phyloP scores from a whole-genome alignment of 2,329 filamentous ascomycete species.

The Hypoxylon sp. region DNA sequence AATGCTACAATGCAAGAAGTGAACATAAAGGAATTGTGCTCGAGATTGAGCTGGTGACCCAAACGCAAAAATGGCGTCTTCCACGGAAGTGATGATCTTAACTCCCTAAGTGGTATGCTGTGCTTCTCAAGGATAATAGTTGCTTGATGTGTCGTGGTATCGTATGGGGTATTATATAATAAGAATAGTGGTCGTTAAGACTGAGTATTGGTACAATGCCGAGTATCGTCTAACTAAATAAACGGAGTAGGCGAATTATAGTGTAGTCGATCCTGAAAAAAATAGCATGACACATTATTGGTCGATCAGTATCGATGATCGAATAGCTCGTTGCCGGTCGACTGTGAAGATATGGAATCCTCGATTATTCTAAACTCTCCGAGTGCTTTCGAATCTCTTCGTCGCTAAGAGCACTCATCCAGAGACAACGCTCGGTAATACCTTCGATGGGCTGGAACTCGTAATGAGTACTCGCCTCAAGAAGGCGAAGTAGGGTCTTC shows the following conservation, averaged over 20 bases:
- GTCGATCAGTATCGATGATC: conserved; percentile 14
- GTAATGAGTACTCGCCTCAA: conserved; percentile 81
- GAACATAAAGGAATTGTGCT: conserved; percentile 16
- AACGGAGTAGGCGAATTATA: no score
- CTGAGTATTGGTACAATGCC: conserved; percentile 33
- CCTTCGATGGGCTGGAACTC: conserved; percentile 78
- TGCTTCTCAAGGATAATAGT: no score
- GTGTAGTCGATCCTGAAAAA: conserved; percentile 32
- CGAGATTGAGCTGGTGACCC: conserved; percentile 13
- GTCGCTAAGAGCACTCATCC: conserved; percentile 80
- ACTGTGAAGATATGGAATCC: conserved; percentile 1
- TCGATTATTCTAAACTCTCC: conserved; percentile 55
- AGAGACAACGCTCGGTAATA: conserved; percentile 82
- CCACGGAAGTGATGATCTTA: no score
- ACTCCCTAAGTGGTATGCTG: no score
- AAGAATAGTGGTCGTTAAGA: conserved; percentile 24
- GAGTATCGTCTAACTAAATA: conserved; percentile 38
- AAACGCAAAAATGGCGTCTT: conserved; percentile 23
- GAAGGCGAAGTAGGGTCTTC: conserved; percentile 79
- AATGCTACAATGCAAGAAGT: conserved; percentile 34
- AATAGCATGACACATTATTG: conserved; percentile 37
- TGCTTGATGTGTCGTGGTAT: conserved; percentile 35
- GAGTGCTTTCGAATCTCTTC: conserved; percentile 73
- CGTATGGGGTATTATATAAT: conserved; percentile 43
- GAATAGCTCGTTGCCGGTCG: not conserved